phyloP scores from a whole-genome alignment of 257 asterid genomes.

The Euphrasia confusa region DNA sequence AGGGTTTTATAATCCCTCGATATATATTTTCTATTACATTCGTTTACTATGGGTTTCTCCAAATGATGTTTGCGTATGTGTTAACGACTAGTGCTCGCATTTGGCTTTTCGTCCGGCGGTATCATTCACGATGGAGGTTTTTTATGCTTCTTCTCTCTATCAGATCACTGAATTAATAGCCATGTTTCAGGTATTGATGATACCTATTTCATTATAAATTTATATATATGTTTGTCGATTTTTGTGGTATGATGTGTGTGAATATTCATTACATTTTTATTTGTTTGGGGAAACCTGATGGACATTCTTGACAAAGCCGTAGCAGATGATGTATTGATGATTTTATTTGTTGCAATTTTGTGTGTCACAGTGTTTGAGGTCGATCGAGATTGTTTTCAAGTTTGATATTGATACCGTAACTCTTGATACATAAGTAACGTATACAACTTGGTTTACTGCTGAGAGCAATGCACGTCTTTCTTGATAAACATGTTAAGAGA shows the following conservation, averaged over 20 bases:
- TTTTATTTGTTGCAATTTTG: slow-evolving; percentile 56
- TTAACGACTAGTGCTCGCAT: slow-evolving; percentile 78
- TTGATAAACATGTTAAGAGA: slow-evolving; percentile 79
- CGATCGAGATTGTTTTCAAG: slow-evolving; percentile 64
- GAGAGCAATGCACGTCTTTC: slow-evolving; percentile 44
- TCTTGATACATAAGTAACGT: slow-evolving; percentile 63
- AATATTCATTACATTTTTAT: no score
- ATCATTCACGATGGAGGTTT: slow-evolving; percentile 57
- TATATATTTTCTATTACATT: slow-evolving; percentile 23
- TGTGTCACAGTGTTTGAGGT: slow-evolving; percentile 55
- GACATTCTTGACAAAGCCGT: no score
- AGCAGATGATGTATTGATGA: no score
- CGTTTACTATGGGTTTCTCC: slow-evolving; percentile 66
- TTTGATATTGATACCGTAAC: slow-evolving; percentile 78
- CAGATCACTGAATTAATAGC: slow-evolving; percentile 58
- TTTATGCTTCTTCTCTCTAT: slow-evolving; percentile 64
- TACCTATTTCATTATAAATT: neutral
- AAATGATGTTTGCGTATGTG: slow-evolving; percentile 63
- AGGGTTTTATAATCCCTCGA: no score
- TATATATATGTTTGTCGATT: no score
- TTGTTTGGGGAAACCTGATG: no score
- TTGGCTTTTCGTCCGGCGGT: slow-evolving; percentile 79
- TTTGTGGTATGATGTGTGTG: no score
- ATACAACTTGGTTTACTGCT: slow-evolving; percentile 47
- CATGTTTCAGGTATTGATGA: slow-evolving; percentile 60